Conservation (phyloP, 345 rosid species). For the Acer saccharum region DNA sequence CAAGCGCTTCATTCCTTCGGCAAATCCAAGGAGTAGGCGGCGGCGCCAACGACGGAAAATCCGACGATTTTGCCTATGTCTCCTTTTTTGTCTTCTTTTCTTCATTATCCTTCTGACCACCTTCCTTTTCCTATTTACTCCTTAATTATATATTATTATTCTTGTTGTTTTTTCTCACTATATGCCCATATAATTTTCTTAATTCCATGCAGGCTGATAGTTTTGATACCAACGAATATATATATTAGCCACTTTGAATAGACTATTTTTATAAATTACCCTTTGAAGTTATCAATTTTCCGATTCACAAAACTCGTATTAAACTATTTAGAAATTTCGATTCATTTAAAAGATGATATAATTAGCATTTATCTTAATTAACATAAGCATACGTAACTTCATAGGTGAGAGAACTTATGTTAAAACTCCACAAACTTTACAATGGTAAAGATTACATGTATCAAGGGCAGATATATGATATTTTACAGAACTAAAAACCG, state of each 20-base stretch:
- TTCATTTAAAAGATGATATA: too few species aligned
- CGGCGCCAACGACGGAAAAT: conserved; percentile 58
- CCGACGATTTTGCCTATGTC: conserved; percentile 51
- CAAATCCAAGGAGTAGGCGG: conserved; percentile 64
- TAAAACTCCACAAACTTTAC: too few species aligned
- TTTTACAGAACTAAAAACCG: too few species aligned
- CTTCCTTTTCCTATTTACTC: neutral
- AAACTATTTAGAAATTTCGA: too few species aligned
- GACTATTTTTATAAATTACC: neutral
- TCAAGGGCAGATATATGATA: too few species aligned
- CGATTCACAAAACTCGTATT: neutral
- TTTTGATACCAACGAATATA: neutral
- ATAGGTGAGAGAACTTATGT: too few species aligned
- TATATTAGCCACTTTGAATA: neutral
- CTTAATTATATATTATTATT: neutral
- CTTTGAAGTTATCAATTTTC: too few species aligned
- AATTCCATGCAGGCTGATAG: neutral
- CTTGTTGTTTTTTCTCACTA: neutral
- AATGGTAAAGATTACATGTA: too few species aligned
- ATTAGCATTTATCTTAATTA: neutral
- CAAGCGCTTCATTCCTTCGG: conserved; percentile 44
- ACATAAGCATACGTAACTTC: neutral
- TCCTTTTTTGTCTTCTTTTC: conserved; percentile 22
- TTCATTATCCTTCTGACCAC: neutral
- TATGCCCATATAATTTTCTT: neutral